Percentiles rank a stretch among this genome's conserved stretches.
Evolutionary conservation across 2,329 filamentous ascomycete species (phyloP).

Genomic region (Paraphoma sp.): DNA sequence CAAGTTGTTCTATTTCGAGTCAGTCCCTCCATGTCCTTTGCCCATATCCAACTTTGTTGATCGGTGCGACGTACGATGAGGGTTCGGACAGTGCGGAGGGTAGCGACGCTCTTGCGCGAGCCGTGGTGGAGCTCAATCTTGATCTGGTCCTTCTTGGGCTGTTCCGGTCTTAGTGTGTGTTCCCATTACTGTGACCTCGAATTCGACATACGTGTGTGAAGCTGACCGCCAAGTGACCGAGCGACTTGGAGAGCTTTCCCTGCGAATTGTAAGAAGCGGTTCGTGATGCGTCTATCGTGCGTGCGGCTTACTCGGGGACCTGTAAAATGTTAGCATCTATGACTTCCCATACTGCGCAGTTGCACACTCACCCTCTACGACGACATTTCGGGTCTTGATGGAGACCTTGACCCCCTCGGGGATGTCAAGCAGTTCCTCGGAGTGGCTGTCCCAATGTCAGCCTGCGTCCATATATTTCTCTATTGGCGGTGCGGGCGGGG

Average conservation of each 20-base stretch:
- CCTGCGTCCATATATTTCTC: slow-evolving; percentile 20
- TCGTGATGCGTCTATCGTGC: slow-evolving; percentile 8
- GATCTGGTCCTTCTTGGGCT: slow-evolving; percentile 82
- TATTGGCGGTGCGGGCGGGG: slow-evolving; percentile 14
- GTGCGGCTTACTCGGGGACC: slow-evolving; percentile 40
- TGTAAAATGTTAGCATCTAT: slow-evolving; percentile 25
- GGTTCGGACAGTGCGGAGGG: slow-evolving; percentile 96
- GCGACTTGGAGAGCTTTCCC: slow-evolving; percentile 97
- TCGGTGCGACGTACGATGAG: slow-evolving; percentile 68
- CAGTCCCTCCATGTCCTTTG: slow-evolving; percentile 20
- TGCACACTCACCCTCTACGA: slow-evolving; percentile 87
- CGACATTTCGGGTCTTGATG: slow-evolving; percentile 97
- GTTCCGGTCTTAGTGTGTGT: slow-evolving; percentile 23
- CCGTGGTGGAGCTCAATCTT: slow-evolving; percentile 99
- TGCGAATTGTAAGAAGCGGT: slow-evolving; percentile 35
- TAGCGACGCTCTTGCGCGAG: slow-evolving; percentile 95
- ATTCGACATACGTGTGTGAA: slow-evolving; percentile 70
- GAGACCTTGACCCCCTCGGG: slow-evolving; percentile 96
- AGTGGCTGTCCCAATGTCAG: slow-evolving; percentile 66
- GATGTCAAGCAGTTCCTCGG: slow-evolving; percentile 91
- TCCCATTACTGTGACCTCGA: slow-evolving; percentile 1
- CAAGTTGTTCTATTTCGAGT: slow-evolving; percentile 75
- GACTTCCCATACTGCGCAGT: slow-evolving; percentile 6
- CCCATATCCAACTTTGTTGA: neutral
- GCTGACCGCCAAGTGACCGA: slow-evolving; percentile 94